Conservation (phyloP, 2,329 filamentous ascomycete genomes). For the Diaporthe batatas region DNA sequence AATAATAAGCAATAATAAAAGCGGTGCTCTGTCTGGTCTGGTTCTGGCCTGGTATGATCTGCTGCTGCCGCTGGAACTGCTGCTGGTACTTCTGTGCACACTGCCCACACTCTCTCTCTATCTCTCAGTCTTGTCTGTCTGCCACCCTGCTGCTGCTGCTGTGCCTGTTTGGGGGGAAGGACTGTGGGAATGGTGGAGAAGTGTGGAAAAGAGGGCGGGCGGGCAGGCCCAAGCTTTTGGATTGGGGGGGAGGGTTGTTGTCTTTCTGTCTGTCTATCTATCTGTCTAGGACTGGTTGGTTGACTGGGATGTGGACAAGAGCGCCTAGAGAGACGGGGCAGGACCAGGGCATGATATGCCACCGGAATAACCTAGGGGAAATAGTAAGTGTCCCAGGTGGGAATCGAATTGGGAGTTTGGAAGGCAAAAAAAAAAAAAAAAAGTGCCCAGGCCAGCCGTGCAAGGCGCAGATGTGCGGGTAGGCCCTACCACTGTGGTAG, state of each 20-base stretch:
- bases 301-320: conserved; percentile 16
- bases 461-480: conserved; percentile 18
- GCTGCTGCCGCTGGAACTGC: too few relatives aligned
- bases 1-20: conserved; percentile 17
- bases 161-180: conserved; percentile 27
- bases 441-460: conserved; percentile 17
- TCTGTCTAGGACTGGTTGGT: neutral
- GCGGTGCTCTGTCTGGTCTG: neutral
- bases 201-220: conserved; percentile 9
- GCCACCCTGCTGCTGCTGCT: conserved; percentile 5
- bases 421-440: conserved; percentile 9
- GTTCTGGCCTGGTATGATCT: too few relatives aligned
- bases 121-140: neutral
- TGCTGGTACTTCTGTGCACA: neutral
- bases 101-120: neutral
- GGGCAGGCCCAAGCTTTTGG: conserved; percentile 32
- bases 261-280: neutral
- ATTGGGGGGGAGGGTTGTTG: neutral
- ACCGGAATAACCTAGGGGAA: conserved; percentile 28
- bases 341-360: conserved; percentile 10
- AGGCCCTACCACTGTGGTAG: neutral
- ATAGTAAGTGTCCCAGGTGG: neutral
- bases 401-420: conserved; percentile 14
- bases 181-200: conserved; percentile 29
- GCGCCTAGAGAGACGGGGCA: conserved; percentile 14